These are phyloP conservation scores for Artemisia tridentata DNA, from an alignment of 129 eudicot genomes.

Conservation along the genomic window DNA sequence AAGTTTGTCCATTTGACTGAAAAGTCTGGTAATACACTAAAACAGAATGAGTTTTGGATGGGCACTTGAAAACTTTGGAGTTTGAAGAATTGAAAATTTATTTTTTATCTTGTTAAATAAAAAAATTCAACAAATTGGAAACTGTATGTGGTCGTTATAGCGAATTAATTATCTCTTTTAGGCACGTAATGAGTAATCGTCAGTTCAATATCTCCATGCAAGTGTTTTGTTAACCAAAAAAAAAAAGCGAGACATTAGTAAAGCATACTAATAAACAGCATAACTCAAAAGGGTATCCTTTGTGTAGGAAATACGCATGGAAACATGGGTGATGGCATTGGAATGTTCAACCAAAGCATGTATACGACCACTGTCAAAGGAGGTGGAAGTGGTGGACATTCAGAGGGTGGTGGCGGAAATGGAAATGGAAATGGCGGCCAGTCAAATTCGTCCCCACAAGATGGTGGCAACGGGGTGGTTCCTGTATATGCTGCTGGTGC, in stretches of 20 bases:
- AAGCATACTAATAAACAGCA: background rate
- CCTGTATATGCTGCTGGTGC: conserved; percentile 46
- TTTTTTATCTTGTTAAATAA: no score
- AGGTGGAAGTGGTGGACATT: conserved; percentile 19
- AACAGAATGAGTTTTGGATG: background rate
- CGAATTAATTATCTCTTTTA: no score
- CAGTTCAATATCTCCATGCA: background rate
- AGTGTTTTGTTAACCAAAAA: background rate
- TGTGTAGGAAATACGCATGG: conserved; percentile 22
- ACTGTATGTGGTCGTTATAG: no score
- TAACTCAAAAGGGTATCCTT: background rate
- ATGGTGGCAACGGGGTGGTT: conserved; percentile 21
- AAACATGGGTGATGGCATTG: conserved; percentile 20
- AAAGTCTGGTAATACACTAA: background rate
- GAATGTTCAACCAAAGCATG: conserved; percentile 27
- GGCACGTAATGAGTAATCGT: no score
- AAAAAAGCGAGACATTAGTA: background rate
- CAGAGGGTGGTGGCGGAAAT: background rate
- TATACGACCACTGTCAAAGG: conserved; percentile 5
- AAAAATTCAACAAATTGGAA: no score
- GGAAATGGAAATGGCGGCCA: conserved; percentile 12
- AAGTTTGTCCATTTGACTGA: background rate
- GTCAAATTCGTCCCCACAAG: conserved; percentile 20
- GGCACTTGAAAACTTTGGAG: background rate
- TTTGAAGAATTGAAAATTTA: no score